Base-by-base conservation (phyloP, 345 rosid genomes). In the Rubroshorea leprosula region DNA sequence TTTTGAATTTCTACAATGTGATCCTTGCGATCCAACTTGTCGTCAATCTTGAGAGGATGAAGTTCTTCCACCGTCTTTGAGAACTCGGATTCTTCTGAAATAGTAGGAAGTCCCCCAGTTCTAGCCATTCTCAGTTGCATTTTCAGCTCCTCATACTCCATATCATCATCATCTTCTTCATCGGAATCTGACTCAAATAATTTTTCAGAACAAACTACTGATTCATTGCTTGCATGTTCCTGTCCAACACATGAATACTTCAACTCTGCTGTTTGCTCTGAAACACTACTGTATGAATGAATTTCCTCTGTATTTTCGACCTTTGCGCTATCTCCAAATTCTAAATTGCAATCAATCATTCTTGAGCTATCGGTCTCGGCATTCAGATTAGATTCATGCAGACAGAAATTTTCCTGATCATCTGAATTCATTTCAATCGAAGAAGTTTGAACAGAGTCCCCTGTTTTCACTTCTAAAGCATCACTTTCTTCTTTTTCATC, bases 61-160 rank as follows among this genome's bases (percentile, higher is more conserved):
- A 83, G 71, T 47, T 82, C 79, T 56, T 73, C 61, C 20, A 68
- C 58, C 38, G 69, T 57, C 55, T 22, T 63, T 0, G 74, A 72
- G 21, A 72, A 74, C 67, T 83, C 95, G 2, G 86, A 72, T 58
- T 91, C 98, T 71, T 91, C 98, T 14, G 71, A 62, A 64, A 91
- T 87, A 0, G 95, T 84, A 2, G 96, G 82, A 51, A 91, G 83
- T 22, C 96, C 98, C 5, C 86, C 95, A 0, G 79, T 82, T 64
- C 90, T 83, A 5, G 83, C 87, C n/a, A 24, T 68, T 50, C 57
- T 79, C 24, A 87, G 63, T 23, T 87, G 90, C 78, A 72, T 60
- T 72, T 76, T 82, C 50, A 91, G 72, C 74, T 70, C 81, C 58
- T 91, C 88, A 7, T 83, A 50, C 54, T 83, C 58, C 31, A 80